These are phyloP conservation scores for Geosiphon pyriformis DNA, from an alignment of 192 early-diverging fungal genomes.

Conservation along the genomic window DNA sequence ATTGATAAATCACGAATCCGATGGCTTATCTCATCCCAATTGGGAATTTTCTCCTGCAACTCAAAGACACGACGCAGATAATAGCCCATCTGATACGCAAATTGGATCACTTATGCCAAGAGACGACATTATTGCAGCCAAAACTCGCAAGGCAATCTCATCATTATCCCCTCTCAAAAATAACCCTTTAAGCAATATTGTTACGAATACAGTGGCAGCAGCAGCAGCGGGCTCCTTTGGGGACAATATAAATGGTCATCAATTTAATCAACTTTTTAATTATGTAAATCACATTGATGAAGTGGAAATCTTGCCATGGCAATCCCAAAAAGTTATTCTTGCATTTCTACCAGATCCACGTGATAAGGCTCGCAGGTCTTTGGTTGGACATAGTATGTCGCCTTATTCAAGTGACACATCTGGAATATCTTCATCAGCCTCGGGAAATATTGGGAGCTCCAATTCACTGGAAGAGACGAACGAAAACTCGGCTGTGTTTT, in stretches of 20 bases:
- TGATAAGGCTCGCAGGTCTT: constrained; percentile 25
- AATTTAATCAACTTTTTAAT: constrained; percentile 94
- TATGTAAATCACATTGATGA: constrained; percentile 77
- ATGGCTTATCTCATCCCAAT: neutral
- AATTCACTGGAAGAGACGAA: constrained; percentile 28
- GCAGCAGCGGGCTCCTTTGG: constrained; percentile 42
- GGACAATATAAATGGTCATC: constrained; percentile 39
- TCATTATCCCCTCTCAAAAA: neutral
- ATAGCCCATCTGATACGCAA: neutral
- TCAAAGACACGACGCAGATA: neutral
- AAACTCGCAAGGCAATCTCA: neutral
- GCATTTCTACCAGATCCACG: constrained; percentile 64
- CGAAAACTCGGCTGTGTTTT: neutral
- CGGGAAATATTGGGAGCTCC: constrained; percentile 28
- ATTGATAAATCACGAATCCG: neutral
- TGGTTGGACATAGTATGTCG: constrained; percentile 20
- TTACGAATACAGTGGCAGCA: constrained; percentile 64
- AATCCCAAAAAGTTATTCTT: constrained; percentile 71
- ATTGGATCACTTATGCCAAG: too few species aligned
- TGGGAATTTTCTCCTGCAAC: neutral
- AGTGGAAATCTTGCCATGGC: constrained; percentile 56
- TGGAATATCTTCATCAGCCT: constrained; percentile 9
- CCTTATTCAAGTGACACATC: neutral
- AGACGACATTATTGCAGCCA: too few species aligned
- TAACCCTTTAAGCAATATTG: constrained; percentile 28